phyloP scores from a whole-genome alignment of 1,284 basidiomycete genomes.

The Trichosporon inkin region DNA sequence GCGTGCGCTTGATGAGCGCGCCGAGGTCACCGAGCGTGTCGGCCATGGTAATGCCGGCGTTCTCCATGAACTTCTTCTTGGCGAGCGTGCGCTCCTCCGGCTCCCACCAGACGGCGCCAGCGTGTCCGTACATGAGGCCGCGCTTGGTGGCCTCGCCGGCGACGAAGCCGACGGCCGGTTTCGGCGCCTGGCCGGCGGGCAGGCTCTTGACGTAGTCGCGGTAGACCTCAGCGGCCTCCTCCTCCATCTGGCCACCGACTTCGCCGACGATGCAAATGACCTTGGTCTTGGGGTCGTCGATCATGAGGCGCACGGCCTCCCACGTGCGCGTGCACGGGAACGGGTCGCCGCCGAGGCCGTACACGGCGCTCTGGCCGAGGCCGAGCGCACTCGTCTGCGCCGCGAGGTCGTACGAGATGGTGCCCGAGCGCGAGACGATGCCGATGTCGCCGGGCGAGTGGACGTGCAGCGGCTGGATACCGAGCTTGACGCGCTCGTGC shows the following conservation, averaged over 20 bases:
- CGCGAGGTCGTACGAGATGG: constrained; percentile 71
- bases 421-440: constrained; percentile 93
- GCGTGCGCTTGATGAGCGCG: constrained; percentile 18
- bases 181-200: constrained; percentile 53
- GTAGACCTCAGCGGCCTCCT: constrained; percentile 93
- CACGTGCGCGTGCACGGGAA: constrained; percentile 73
- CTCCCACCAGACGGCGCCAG: constrained; percentile 46
- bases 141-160: constrained; percentile 91
- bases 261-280: constrained; percentile 94
- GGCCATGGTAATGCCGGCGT: constrained; percentile 22
- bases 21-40: constrained; percentile 23
- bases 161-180: constrained; percentile 92
- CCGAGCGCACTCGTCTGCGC: constrained; percentile 90
- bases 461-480: constrained; percentile 92
- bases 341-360: constrained; percentile 94
- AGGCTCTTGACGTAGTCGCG: constrained; percentile 67
- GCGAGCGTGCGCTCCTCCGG: constrained; percentile 20
- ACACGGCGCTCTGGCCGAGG: constrained; percentile 85
- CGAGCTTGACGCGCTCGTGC: constrained; percentile 86
- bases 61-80: constrained; percentile 18
- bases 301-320: constrained; percentile 87
- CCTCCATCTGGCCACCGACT: constrained; percentile 87
- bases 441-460: constrained; percentile 83
- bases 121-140: constrained; percentile 91
- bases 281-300: constrained; percentile 75